Evolutionary conservation across 2,329 filamentous ascomycete species (phyloP).

Genomic region (Aspergillus floridensis): DNA sequence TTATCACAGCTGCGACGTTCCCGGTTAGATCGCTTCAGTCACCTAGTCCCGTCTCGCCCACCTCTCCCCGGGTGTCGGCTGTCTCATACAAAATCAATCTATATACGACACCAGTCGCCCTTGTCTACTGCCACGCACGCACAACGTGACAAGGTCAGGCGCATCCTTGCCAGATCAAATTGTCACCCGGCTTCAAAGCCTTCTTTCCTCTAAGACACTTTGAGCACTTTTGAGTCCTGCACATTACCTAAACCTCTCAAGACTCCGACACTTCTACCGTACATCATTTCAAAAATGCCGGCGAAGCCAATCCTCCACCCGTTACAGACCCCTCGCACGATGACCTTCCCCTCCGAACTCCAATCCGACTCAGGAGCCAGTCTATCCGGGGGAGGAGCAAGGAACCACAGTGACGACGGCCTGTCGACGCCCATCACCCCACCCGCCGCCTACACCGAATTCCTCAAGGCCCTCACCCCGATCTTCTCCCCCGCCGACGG

Average conservation of each 20-base stretch:
- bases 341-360: conserved; percentile 54
- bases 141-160: conserved; percentile 10
- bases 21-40: not conserved
- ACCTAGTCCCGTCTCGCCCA: not conserved
- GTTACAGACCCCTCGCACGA: conserved; percentile 45
- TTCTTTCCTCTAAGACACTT: not conserved
- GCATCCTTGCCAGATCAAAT: not conserved
- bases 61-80: not conserved
- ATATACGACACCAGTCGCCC: not conserved
- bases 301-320: conserved; percentile 41
- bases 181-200: not conserved
- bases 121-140: conserved; percentile 12
- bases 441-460: conserved; percentile 85
- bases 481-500: conserved; percentile 65
- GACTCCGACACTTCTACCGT: not conserved
- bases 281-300: conserved; percentile 23
- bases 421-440: conserved; percentile 86
- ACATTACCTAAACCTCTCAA: not conserved
- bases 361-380: conserved; percentile 56
- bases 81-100: not conserved
- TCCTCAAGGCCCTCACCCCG: conserved; percentile 76
- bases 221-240: not conserved
- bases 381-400: conserved; percentile 37
- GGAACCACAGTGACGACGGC: conserved; percentile 60
- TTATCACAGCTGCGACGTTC: not conserved